These are phyloP conservation scores for Pestalotiopsis sp. DNA, from an alignment of 2,329 filamentous ascomycete genomes.

Conservation along the genomic window DNA sequence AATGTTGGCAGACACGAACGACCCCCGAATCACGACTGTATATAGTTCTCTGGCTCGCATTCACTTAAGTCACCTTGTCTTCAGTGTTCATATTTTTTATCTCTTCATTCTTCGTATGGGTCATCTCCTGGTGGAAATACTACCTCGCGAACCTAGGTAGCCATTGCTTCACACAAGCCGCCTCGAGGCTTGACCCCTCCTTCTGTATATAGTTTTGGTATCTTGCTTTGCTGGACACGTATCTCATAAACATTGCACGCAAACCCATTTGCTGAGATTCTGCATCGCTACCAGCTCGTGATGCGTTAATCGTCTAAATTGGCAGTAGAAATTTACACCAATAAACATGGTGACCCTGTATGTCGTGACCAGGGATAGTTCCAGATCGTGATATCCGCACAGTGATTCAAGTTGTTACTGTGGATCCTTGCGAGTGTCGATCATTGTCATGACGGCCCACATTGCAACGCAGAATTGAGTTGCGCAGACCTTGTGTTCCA, in stretches of 20 bases:
- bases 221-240: not conserved
- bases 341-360: not conserved
- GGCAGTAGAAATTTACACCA: not conserved
- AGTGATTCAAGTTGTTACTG: not conserved
- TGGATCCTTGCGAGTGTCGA: not conserved
- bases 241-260: not conserved
- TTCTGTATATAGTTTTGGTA: not conserved
- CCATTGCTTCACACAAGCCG: not conserved
- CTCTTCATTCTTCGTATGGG: not conserved
- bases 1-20: not conserved
- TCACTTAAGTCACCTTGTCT: not conserved
- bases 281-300: not conserved
- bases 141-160: not conserved
- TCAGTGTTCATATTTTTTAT: not conserved
- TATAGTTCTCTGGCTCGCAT: not conserved
- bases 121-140: not conserved
- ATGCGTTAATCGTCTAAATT: not conserved
- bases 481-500: not conserved
- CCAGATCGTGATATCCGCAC: not conserved
- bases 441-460: not conserved
- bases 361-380: not conserved
- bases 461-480: not conserved
- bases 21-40: not conserved
- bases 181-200: not conserved
- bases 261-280: not conserved